Evolutionary conservation across 768 basidiomycete species (phyloP), one percentile per base, ranked within the genome.

Genomic region (Tulasnella sp.): DNA sequence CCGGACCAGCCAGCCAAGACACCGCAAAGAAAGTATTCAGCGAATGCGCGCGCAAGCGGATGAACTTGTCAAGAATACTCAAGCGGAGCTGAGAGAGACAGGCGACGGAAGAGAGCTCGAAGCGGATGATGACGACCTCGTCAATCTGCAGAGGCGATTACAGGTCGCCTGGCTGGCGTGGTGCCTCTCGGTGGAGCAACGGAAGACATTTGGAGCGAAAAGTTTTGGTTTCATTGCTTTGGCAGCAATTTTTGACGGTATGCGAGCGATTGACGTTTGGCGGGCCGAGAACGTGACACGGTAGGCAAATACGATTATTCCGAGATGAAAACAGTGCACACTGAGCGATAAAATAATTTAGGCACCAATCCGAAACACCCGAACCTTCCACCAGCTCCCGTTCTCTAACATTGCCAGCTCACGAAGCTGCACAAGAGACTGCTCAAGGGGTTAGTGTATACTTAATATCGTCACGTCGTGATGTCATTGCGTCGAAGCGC

Each of bases 151-250:
- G 70, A 79, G 84, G 75, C 83, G 86, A 4, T 72, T 72, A 15
- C 44, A 32, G 9, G 37, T 40, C n/a, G 87, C 87, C 11, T 91
- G 89, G 90, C 81, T 87, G 2, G 89, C 90, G 3, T 92, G 88
- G 87, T 82, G 86, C 77, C 79, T 90, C 15, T 85, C 88, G 0
- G 79, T 83, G 3, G 71, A 84, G 70, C 79, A 79, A 0, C 81
- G 82, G n/a, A 82, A 77, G 46, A 61, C 32, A 20, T 91, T 91
- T 79, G 91, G 90, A 0, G 89, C 88, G 37, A 86, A 87, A 75
- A 90, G 88, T 81, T 92, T 91, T 82, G 86, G 87, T 32, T 91
- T 89, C 88, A 82, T 92, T 32, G 86, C 88, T 6, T 83, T 92
- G 46, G 88, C 88, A 2, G 85, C 86, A 5, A 85, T 90, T 46